Percentiles rank a stretch among this genome's conserved stretches.
phyloP scores from a whole-genome alignment of 176 grass and related monocot genomes.

The Triticum aestivum region DNA sequence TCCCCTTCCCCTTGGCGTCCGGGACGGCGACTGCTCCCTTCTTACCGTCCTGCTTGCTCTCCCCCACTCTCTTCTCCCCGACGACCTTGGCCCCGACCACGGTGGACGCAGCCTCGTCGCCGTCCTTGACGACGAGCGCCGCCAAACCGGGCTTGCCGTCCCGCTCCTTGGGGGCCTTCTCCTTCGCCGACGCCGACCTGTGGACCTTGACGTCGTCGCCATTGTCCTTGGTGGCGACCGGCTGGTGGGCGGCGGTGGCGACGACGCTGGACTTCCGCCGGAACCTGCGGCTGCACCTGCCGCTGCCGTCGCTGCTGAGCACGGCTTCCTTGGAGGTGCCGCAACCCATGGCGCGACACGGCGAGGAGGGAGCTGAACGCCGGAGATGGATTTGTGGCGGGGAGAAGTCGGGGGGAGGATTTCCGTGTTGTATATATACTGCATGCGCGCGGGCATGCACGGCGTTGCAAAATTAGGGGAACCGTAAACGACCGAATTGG shows the following conservation, averaged over 20 bases:
- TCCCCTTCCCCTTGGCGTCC: conserved; percentile 16
- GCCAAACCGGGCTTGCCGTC: not conserved
- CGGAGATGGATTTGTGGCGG: conserved; percentile 33
- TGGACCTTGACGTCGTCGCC: not conserved
- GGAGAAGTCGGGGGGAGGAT: conserved; percentile 14
- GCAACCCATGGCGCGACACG: conserved; percentile 68
- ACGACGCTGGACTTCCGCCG: conserved; percentile 49
- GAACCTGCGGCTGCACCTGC: conserved; percentile 49
- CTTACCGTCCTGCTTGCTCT: conserved; percentile 13
- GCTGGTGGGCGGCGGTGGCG: conserved; percentile 22
- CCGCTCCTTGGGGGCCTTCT: not conserved
- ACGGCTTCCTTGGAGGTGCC: conserved; percentile 85
- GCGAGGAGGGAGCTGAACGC: not conserved
- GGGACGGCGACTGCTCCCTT: not conserved
- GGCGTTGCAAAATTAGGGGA: conserved; percentile 45
- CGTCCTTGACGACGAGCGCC: not conserved
- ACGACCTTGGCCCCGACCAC: not conserved
- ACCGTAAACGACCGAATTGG: conserved; percentile 5
- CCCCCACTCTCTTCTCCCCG: conserved; percentile 20
- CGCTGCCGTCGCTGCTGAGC: conserved; percentile 50
- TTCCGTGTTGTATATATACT: conserved; percentile 12
- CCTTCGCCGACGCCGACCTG: not conserved
- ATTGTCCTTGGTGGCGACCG: not conserved
- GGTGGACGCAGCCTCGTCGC: not conserved
- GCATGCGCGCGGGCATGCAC: not conserved